Base-by-base conservation (phyloP, 495 filamentous ascomycete genomes). In the Hypoxylon crocopeplum region DNA sequence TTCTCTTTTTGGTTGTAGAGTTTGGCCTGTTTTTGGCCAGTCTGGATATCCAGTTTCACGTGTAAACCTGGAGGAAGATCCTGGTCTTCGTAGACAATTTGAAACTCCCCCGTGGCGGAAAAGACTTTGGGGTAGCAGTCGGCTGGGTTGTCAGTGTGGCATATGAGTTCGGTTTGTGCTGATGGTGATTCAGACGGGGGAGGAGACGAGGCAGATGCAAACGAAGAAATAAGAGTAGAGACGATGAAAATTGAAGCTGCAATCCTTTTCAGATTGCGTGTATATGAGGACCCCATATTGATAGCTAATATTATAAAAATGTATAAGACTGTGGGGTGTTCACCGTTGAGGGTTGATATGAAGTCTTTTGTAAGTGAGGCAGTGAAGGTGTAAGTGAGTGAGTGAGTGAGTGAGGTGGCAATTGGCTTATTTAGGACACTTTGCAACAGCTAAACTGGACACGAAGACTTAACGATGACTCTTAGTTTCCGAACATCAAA, bases 91-190 rank as follows among this genome's bases (percentile, higher is more conserved):
- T 76, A 79, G 27, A 89, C 75, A 16, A 74, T 58, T 56, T 88
- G 84, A 64, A 88, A 89, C 32, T 86, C 75, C 38, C 82, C 60
- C 0, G 84, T 89, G 0, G 87, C 72, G 20, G 79, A 74, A 56
- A 89, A 89, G 32, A 84, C 53, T 48, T 77, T 78, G 16, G 87
- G 86, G 61, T 89, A 88, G 66, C 87, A 89, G 25, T 84, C 83
- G 24, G 76, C 72, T 0, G 79, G 73, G 62, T 86, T 75, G 24
- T 72, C 66, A 15, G 81, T 82, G 59, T 86, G 84, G 52, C 86
- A 89, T 62, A 89, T 86, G n/a, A 87, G 71, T 22, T 86, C 78
- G 15, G 69, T 49, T 6, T 74, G 67, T 13, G 75, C 59, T 13
- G 74, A 51, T 6, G 71, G 69, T 5, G 69, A 70, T 25, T 56